Percentiles rank a stretch among this genome's conserved stretches.
Evolutionary conservation across 495 filamentous ascomycete species (phyloP).

Genomic region (Aspergillus coremiiformis): DNA sequence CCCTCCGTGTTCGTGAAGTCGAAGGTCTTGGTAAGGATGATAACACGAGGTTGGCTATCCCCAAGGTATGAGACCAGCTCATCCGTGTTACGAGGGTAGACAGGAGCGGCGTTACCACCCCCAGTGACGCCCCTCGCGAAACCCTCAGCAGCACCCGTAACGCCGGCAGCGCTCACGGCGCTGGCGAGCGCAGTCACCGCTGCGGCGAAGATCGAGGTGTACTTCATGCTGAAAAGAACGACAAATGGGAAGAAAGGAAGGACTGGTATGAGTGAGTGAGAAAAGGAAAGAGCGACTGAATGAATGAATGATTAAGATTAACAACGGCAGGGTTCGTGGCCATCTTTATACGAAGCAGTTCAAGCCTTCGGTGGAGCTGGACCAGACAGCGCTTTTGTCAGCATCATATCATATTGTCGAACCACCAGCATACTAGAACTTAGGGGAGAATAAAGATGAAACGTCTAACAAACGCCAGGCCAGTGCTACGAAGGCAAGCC

Average conservation of each 20-base stretch:
- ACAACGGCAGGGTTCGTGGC: background rate
- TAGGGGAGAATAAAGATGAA: background rate
- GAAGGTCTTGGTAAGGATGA: constrained; percentile 34
- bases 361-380: background rate
- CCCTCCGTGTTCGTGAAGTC: constrained; percentile 41
- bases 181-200: constrained; percentile 11
- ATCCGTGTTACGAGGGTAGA: constrained; percentile 31
- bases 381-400: background rate
- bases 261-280: constrained; percentile 1
- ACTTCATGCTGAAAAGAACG: constrained; percentile 15
- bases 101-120: constrained; percentile 30
- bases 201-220: constrained; percentile 8
- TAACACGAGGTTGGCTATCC: constrained; percentile 30
- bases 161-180: constrained; percentile 20
- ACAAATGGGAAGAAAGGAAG: constrained; percentile 7
- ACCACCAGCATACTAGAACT: too few relatives aligned
- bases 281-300: background rate
- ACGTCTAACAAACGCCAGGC: background rate
- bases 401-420: background rate
- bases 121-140: constrained; percentile 37
- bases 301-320: background rate
- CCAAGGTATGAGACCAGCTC: constrained; percentile 41
- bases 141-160: constrained; percentile 34
- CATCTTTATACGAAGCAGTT: background rate
- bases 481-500: background rate